phyloP scores from a whole-genome alignment of 352 stramenopile genomes.

The Phytophthora kernoviae region DNA sequence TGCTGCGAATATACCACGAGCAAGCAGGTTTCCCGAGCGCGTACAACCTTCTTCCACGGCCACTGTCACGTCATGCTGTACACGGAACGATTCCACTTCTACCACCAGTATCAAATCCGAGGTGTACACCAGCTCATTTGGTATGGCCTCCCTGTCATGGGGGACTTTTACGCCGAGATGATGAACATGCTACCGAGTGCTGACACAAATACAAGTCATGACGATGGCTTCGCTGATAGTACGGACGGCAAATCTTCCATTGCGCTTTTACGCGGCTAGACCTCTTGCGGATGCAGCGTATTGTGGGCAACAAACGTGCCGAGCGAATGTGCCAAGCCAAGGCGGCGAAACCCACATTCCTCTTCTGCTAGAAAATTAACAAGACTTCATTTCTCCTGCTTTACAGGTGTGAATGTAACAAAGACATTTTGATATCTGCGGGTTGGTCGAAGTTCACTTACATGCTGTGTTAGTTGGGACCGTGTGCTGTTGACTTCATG shows the following conservation, averaged over 20 bases:
- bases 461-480: too few species aligned
- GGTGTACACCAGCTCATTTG: constrained; percentile 80
- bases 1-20: constrained; percentile 82
- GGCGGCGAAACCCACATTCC: constrained; percentile 69
- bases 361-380: constrained; percentile 65
- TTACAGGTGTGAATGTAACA: too few species aligned
- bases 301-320: constrained; percentile 72
- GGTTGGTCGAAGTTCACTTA: too few species aligned
- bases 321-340: constrained; percentile 73
- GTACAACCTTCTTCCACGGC: constrained; percentile 79
- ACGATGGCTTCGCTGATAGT: constrained; percentile 28
- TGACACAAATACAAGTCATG: constrained; percentile 12
- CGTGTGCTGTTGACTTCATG: too few species aligned
- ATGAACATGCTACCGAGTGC: constrained; percentile 72
- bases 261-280: constrained; percentile 65
- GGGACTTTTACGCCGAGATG: constrained; percentile 79
- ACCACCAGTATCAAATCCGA: constrained; percentile 84
- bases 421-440: background rate
- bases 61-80: constrained; percentile 81
- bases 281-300: constrained; percentile 68
- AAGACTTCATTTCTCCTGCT: too few species aligned
- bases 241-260: constrained; percentile 56
- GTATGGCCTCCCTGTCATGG: constrained; percentile 70
- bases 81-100: constrained; percentile 87
- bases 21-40: constrained; percentile 67